A percentile compares a stretch with the other conserved stretches of the same genome.
phyloP scores from a whole-genome alignment of 768 basidiomycete species.

The Neoboletus brunneissimus region DNA sequence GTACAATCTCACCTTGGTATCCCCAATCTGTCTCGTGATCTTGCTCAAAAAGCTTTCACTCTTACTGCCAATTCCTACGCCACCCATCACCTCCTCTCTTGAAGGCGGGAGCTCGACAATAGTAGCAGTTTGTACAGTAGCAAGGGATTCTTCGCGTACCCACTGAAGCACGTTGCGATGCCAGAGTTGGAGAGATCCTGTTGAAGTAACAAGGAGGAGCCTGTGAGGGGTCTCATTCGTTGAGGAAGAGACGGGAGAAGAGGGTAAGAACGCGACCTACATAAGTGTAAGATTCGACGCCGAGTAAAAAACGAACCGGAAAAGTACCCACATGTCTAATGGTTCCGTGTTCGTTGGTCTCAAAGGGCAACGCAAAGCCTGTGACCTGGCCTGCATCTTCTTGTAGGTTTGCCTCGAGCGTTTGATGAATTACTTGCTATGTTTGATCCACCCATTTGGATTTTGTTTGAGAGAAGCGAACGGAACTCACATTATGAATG shows the following conservation, averaged over 20 bases:
- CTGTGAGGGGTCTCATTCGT: constrained; percentile 36
- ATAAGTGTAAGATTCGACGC: neutral
- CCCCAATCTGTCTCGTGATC: constrained; percentile 53
- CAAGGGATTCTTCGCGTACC: constrained; percentile 79
- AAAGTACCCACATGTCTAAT: constrained; percentile 56
- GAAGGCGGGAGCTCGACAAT: constrained; percentile 78
- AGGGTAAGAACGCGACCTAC: constrained; percentile 51
- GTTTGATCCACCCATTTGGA: constrained; percentile 1
- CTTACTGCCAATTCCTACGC: constrained; percentile 1
- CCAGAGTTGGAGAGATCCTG: constrained; percentile 78
- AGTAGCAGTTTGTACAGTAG: constrained; percentile 58
- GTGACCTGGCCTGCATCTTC: constrained; percentile 46
- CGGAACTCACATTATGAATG: constrained; percentile 43
- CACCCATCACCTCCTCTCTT: constrained; percentile 22
- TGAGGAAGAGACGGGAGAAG: constrained; percentile 37
- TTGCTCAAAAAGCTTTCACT: constrained; percentile 50
- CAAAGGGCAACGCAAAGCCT: constrained; percentile 61
- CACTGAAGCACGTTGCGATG: constrained; percentile 57
- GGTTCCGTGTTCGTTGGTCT: constrained; percentile 62
- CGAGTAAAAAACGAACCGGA: neutral
- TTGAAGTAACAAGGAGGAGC: constrained; percentile 63
- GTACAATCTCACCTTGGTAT: constrained; percentile 48
- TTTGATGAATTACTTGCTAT: constrained; percentile 54
- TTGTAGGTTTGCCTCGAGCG: constrained; percentile 48
- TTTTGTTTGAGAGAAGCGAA: neutral